phyloP scores from a whole-genome alignment of 1,284 basidiomycete genomes.

The Ceratobasidium sp. region DNA sequence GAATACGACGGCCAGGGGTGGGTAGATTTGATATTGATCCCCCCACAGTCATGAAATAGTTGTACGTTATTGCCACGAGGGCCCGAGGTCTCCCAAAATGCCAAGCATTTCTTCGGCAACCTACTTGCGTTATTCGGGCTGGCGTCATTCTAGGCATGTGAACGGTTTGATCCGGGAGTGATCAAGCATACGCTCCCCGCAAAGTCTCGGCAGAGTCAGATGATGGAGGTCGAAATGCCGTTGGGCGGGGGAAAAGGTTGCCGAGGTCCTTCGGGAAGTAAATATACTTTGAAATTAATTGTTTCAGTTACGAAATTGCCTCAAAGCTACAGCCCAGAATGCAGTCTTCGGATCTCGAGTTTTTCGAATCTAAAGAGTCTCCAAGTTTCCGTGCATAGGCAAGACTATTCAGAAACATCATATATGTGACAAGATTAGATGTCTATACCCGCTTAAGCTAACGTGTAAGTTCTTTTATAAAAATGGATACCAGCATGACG shows the following conservation, averaged over 20 bases:
- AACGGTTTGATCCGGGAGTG: background rate
- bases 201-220: background rate
- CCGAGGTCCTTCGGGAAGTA: too few species aligned
- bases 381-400: too few species aligned
- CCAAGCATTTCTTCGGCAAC: background rate
- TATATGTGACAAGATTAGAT: too few species aligned
- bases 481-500: too few species aligned
- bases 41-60: background rate
- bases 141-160: background rate
- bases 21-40: background rate
- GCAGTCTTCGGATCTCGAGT: too few species aligned
- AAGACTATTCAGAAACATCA: too few species aligned
- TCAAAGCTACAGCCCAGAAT: too few species aligned
- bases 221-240: background rate
- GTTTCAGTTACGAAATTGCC: background rate
- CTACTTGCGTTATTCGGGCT: background rate
- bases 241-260: background rate
- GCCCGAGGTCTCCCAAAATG: background rate
- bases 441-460: too few species aligned
- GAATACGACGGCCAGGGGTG: too few species aligned
- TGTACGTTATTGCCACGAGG: background rate
- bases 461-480: too few species aligned
- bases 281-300: background rate
- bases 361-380: too few species aligned
- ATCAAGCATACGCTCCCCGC: background rate